Conservation (phyloP, 306 rosid species). For the Quercus parvula region DNA sequence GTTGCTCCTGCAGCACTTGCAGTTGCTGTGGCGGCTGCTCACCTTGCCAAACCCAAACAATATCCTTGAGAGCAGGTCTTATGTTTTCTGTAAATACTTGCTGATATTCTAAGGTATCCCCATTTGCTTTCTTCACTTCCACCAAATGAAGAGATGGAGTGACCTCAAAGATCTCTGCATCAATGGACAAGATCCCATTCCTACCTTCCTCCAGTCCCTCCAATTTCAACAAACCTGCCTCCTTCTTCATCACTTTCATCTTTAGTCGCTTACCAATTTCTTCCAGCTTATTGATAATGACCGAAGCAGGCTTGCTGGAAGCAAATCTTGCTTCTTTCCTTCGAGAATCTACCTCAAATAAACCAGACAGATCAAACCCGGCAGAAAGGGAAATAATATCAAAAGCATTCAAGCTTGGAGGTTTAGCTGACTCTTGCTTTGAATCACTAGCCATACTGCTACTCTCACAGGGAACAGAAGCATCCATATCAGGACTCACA, state of each 20-base stretch:
- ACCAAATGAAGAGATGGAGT: slow-evolving; percentile 74
- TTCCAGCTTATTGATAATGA: slow-evolving; percentile 68
- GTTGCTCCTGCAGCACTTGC: slow-evolving; percentile 28
- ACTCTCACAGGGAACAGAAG: slow-evolving; percentile 30
- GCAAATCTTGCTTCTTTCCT: slow-evolving; percentile 64
- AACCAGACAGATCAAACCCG: slow-evolving; percentile 70
- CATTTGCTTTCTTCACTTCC: slow-evolving; percentile 76
- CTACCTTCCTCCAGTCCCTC: slow-evolving; percentile 62
- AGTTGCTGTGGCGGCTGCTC: slow-evolving; percentile 39
- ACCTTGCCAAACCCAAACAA: slow-evolving; percentile 84
- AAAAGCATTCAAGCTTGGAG: slow-evolving; percentile 67
- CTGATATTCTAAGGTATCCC: slow-evolving; percentile 84
- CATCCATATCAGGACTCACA: slow-evolving; percentile 20
- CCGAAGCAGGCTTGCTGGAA: slow-evolving; percentile 60
- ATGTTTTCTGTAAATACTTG: slow-evolving; percentile 60
- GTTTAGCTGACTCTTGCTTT: slow-evolving; percentile 42
- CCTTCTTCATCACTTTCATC: slow-evolving; percentile 68
- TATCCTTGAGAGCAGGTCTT: slow-evolving; percentile 75
- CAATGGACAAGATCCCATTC: slow-evolving; percentile 68
- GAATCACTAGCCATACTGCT: slow-evolving; percentile 29
- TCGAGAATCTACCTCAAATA: slow-evolving; percentile 46
- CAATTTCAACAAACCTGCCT: slow-evolving; percentile 59
- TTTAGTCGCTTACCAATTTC: slow-evolving; percentile 54
- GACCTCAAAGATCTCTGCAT: slow-evolving; percentile 79
- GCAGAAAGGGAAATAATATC: slow-evolving; percentile 72